Evolutionary conservation across 352 stramenopile genomes (phyloP), one percentile per base, ranked within the genome.

Genomic region (Saprolegnia parasitica): DNA sequence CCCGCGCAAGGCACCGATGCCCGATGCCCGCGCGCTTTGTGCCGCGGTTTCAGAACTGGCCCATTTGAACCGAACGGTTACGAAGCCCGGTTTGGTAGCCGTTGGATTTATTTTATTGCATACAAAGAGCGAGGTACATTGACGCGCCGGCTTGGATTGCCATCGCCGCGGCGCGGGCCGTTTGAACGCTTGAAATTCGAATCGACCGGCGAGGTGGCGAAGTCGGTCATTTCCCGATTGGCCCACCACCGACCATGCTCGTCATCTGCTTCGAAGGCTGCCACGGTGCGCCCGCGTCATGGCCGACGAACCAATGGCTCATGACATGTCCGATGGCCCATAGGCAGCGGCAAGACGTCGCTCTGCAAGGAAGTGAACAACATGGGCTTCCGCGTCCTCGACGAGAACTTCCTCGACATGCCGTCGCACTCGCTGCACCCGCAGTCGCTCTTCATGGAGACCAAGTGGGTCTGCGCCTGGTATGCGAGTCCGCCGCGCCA

Each of bases 391-490:
- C 75, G 79, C 71, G 81, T 93, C 35, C 74, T 96, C 47, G 84
- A 95, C 65, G 88, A 96, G 68, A 86, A 86, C 29, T 96, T 96
- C 72, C 85, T 96, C 71, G 77, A 91, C 78, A 95, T 96, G 88
- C 86, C 87, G 9, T 74, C 80, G 16, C 91, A 94, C 64, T 81
- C 83, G 29, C 76, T 96, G 64, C 84, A 92, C 68, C 87, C 88
- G n/a, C 88, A 96, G 74, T 93, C 87, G 26, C 77, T 96, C 29
- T 84, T 96, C 45, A 95, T 95, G 87, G 88, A 96, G 72, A 95
- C 87, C 39, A 88, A 81, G 35, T 96, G 88, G 88, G 87, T 96
- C 67, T 94, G 86, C 67, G 92, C 85, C 11, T 96, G 88, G 87
- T 70, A 71, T 15, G 16, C 16, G 50, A 18, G 5, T 37, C 40